phyloP scores from a whole-genome alignment of 1,284 basidiomycete genomes.

The Termitomyces sp. region DNA sequence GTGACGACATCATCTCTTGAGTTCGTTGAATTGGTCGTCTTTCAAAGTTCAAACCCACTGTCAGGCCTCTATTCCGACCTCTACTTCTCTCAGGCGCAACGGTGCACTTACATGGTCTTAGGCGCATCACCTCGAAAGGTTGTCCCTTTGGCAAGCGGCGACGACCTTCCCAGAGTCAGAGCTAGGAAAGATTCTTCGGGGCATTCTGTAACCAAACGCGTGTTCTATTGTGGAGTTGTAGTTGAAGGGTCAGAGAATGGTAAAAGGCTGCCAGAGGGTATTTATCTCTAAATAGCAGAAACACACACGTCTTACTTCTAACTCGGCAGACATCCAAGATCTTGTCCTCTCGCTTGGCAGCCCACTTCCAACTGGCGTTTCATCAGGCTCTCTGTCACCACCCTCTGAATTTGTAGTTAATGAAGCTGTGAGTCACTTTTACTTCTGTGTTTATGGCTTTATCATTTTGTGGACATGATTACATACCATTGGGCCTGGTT shows the following conservation, averaged over 20 bases:
- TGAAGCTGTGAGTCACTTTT: constrained; percentile 37
- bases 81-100: background rate
- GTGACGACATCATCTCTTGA: background rate
- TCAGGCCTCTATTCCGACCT: background rate
- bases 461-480: background rate
- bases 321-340: constrained; percentile 64
- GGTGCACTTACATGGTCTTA: constrained; percentile 33
- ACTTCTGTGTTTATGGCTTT: background rate
- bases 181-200: constrained; percentile 34
- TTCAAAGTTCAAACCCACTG: constrained; percentile 5
- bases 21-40: constrained; percentile 13
- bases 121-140: constrained; percentile 65
- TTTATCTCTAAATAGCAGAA: constrained; percentile 17
- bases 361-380: constrained; percentile 42
- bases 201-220: constrained; percentile 57
- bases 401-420: constrained; percentile 35
- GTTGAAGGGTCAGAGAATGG: constrained; percentile 73
- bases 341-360: constrained; percentile 72
- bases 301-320: constrained; percentile 9
- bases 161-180: constrained; percentile 50
- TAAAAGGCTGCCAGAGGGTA: constrained; percentile 63
- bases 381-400: constrained; percentile 39
- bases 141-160: constrained; percentile 62
- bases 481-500: background rate
- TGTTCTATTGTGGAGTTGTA: constrained; percentile 78